Evolutionary conservation across 148 eudicot genomes (phyloP), one percentile per base, ranked within the genome.

Genomic region (Camellia japonica): DNA sequence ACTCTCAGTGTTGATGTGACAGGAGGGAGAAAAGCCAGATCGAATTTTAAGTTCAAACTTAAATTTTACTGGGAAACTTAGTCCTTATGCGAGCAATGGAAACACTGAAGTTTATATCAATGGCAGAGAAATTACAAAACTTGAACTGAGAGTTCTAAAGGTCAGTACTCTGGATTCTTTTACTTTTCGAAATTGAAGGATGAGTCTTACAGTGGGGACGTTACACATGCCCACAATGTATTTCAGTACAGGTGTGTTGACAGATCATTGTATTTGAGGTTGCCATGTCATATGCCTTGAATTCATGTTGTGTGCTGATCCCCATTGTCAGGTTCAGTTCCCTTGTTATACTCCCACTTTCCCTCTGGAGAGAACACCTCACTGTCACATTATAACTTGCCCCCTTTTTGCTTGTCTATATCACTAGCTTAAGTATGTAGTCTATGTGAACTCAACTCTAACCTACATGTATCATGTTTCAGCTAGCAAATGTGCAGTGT

Each of bases 401-500:
- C 20, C 44, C 72, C 59, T 19, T 46, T 49, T 51, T 66, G 14
- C 6, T 30, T 49, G 49, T 71, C 20, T 38, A 47, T 65, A 30
- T n/a, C 30, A 56, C 68, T 54, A 64, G 44, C 47, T 74, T 74
- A 6, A 73, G 16, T 74, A 23, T 80, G 18, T 41, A 11, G 6
- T 58, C 7, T 46, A 0, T 44, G 59, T 59, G 58, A 41, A 41
- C 67, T 58, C n/a, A 77, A 7, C 41, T 62, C 15, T 77, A 64
- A 82, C 38, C 47, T 68, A 68, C 51, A 6, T 68, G 51, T 19
- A 43, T 68, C 71, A 14, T 79, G 68, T 80, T 81, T 73, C 90
- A 96, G 99, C 84, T 96, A 74, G 99, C 98, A 10, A 92, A 90
- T 47, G 99, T 96, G 66, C 99, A 96, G 82, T 96, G 99, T 60